Evolutionary conservation across 2,329 filamentous ascomycete genomes (phyloP), one percentile per base, ranked within the genome.

Genomic region (Ophiostoma ips): DNA sequence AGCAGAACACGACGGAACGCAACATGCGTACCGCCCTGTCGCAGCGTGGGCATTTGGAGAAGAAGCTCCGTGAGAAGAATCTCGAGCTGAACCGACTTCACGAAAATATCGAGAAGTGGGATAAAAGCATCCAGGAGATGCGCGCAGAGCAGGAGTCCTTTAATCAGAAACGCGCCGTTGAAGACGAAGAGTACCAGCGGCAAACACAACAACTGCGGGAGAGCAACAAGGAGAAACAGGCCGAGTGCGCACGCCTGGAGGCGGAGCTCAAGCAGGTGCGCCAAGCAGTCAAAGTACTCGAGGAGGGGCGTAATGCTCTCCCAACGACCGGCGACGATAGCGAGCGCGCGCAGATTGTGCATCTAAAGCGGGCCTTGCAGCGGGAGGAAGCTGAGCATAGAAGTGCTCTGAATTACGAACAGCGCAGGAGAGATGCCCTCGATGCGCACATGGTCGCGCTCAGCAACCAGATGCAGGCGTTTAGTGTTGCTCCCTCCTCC

Each of bases 21-120:
- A 74, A 85, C 56, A 95, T 94, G 69, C 80, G 87, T 45, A 76
- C 80, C 5, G 83, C 86, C 1, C 84, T 94, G 61, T 85, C 83
- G 55, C 83, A 84, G 53, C 85, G 83, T 58, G 73, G 77, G 1
- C 86, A 89, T 60, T 85, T 86, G 60, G 87, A 95, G 60, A 81
- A 81, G 58, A 59, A 75, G 9, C 61, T 89, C 48, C 77, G 77
- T 57, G 79, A 87, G 47, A 87, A 83, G 62, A 73, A 79, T 58
- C 71, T 73, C 15, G 83, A 87, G 61, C 73, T 80, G 49, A 68
- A 76, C 56, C 87, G 84, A 61, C 69, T 86, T 53, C 74, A 79
- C 50, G 82, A 87, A 34, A 83, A 82, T 55, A 77, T 84, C 47
- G 66, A 72, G 5, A 81, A 82, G 54, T 85, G 84, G 73, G 77